Evolutionary conservation across 2,329 filamentous ascomycete species (phyloP).

Genomic region (Mycocentrospora acerina): DNA sequence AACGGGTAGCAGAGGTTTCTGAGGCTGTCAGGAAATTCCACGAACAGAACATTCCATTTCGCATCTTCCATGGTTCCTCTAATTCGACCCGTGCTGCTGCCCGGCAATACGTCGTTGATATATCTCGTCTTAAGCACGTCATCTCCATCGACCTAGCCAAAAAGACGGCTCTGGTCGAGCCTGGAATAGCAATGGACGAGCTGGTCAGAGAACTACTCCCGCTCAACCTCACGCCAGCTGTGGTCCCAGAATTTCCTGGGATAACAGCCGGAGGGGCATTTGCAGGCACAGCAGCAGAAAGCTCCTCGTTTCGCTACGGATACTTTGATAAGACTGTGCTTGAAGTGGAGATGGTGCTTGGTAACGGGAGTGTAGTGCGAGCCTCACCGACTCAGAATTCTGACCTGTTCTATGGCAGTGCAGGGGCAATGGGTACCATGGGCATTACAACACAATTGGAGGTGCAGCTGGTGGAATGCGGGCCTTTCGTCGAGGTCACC

Average conservation of each 20-base stretch:
- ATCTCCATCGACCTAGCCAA: slow-evolving; percentile 42
- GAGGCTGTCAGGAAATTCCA: slow-evolving; percentile 9
- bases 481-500: slow-evolving; percentile 58
- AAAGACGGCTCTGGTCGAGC: slow-evolving; percentile 57
- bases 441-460: slow-evolving; percentile 61
- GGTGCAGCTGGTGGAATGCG: slow-evolving; percentile 54
- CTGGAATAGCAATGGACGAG: slow-evolving; percentile 65
- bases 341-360: slow-evolving; percentile 61
- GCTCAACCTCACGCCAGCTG: slow-evolving; percentile 55
- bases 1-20: slow-evolving; percentile 9
- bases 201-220: slow-evolving; percentile 57
- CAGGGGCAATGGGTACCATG: slow-evolving; percentile 58
- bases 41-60: slow-evolving; percentile 35
- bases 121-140: slow-evolving; percentile 46
- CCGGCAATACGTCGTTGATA: slow-evolving; percentile 39
- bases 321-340: slow-evolving; percentile 64
- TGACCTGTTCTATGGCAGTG: slow-evolving; percentile 59
- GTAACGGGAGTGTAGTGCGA: slow-evolving; percentile 53
- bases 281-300: slow-evolving; percentile 64
- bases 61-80: slow-evolving; percentile 56
- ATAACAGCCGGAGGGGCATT: slow-evolving; percentile 67
- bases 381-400: slow-evolving; percentile 48
- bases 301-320: slow-evolving; percentile 62
- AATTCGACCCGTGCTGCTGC: slow-evolving; percentile 36
- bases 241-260: slow-evolving; percentile 67